These are phyloP conservation scores for Annulohypoxylon truncatum DNA, from an alignment of 2,329 filamentous ascomycete genomes.

Conservation along the genomic window DNA sequence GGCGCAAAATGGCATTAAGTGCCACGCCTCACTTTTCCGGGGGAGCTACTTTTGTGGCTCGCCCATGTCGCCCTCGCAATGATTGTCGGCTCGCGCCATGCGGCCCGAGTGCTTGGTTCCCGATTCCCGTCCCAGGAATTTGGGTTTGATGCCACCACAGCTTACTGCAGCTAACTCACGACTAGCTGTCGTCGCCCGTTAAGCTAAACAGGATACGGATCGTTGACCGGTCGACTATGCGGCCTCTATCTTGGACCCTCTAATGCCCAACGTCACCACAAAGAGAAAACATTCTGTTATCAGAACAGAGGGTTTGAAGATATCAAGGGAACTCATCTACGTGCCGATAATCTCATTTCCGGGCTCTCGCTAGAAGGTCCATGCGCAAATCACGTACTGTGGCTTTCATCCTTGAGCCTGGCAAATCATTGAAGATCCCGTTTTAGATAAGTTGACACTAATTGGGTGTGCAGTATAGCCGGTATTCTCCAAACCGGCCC, in stretches of 20 bases:
- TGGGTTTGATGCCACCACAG: constrained; percentile 30
- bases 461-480: constrained; percentile 9
- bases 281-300: neutral
- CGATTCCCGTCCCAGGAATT: constrained; percentile 33
- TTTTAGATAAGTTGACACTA: neutral
- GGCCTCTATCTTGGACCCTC: neutral
- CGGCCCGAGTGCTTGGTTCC: constrained; percentile 35
- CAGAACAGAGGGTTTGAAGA: neutral
- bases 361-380: neutral
- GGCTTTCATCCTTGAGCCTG: constrained; percentile 1
- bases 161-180: constrained; percentile 24
- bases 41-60: constrained; percentile 17
- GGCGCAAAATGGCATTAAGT: constrained; percentile 22
- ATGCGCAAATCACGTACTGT: constrained; percentile 1
- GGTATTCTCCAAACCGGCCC: neutral
- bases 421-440: constrained; percentile 5
- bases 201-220: constrained; percentile 10
- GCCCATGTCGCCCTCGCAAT: constrained; percentile 13
- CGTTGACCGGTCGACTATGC: constrained; percentile 17
- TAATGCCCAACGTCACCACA: neutral
- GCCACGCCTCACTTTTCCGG: constrained; percentile 36
- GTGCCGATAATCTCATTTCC: neutral
- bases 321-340: neutral
- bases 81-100: constrained; percentile 31
- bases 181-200: constrained; percentile 22